Evolutionary conservation across 371 early-diverging fungal genomes (phyloP), one percentile per base, ranked within the genome.

Genomic region (Syncephalis plumigaleata): DNA sequence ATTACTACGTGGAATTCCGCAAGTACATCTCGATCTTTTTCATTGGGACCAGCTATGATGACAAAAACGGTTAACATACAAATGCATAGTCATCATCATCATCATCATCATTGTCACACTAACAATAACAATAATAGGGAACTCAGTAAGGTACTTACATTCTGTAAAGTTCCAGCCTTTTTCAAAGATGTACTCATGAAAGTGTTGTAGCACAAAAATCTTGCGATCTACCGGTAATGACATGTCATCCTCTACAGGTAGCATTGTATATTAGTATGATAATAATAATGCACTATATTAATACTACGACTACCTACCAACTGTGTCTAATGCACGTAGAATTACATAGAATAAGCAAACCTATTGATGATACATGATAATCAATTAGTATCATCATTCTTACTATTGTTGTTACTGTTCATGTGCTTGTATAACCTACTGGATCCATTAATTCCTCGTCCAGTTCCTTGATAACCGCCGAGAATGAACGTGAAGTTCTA

Each of bases 261-360:
- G 20, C 22, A 31, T 17, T 17, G 11, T 16, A 49, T 13, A 9
- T 36, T 20, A n/a, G 9, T 42, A 26, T 27, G 21, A 25, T 37
- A 21, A 40, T 25, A 31, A 27, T 26, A 31, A 26, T n/a, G n/a
- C 46, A 39, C 49, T 20, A 3, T 42, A 42, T 42, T 17, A 20
- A 9, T 26, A 46, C n/a, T 16, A 9, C n/a, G n/a, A n/a, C 21
- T 18, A 18, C 57, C 47, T 65, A 71, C 73, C 73, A 49, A 97
- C 73, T 1, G 98, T 97, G 61, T 97, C 98, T 50, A 95, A 71
- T 8, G 90, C 98, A 42, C 98, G 81, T 50, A 97, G 72, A 36
- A 91, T 74, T 27, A 88, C 73, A 63, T 97, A 97, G 59, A 93
- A 94, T 50, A 97, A 56, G 67, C 87, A 87, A 45, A 79, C 59